Evolutionary conservation across 177 flowering plant genomes (phyloP), one percentile per base, ranked within the genome.

Genomic region (Tripterygium wilfordii): DNA sequence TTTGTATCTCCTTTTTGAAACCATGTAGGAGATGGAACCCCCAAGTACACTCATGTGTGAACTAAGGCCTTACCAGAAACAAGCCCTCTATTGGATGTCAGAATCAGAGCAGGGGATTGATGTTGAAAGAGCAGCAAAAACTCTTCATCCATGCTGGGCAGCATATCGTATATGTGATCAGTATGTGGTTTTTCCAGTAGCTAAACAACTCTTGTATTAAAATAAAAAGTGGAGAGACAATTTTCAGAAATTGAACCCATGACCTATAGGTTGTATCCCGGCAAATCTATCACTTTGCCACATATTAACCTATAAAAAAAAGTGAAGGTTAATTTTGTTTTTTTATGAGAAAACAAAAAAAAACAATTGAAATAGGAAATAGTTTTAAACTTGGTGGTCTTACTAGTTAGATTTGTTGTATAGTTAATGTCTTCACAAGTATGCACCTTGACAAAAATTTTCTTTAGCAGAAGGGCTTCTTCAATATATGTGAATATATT

Each of bases 61-160:
- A 23, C 63, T 85, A 42, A 72, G 68, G 62, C 74, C 89, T 25
- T 85, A 80, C 52, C 89, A 85, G 59, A 85, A 80, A 44, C 78
- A 82, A 66, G 95, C 89, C 46, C 83, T 85, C 10, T 57, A 69
- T 48, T 85, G 89, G 89, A 85, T 85, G 95, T 52, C 77, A n/a
- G 77, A 76, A 48, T 55, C 62, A 12, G 95, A 85, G 58, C 68
- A 72, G 49, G 85, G 87, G 35, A 56, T 57, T 53, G 80, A 64
- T 66, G 74, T 47, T 45, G 83, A 76, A 54, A 61, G 75, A 49
- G 82, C 85, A 51, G 58, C 67, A 36, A 49, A 62, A 51, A 82
- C 72, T 30, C 85, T 85, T 46, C 87, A 85, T 61, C 89, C 95
- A 8, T 82, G 87, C 51, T 85, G 95, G 95, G 73, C 61, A 21